A percentile compares a stretch with the other conserved stretches of the same genome.
phyloP scores from a whole-genome alignment of 495 filamentous ascomycete genomes.

The Tuber brumale region DNA sequence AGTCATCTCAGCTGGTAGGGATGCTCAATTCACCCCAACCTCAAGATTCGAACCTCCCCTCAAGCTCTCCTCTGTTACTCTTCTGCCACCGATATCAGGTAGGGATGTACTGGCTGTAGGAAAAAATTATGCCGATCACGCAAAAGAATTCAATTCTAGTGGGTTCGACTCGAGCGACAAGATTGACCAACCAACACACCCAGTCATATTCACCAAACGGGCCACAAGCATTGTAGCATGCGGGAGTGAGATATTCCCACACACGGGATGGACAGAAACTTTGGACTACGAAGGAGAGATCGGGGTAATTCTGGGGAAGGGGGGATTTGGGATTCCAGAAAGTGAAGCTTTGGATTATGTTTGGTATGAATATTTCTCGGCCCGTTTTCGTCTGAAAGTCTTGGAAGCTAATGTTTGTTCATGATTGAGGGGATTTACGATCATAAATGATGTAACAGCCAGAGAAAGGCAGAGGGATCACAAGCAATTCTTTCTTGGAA shows the following conservation, averaged over 20 bases:
- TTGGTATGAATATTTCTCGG: conserved; percentile 38
- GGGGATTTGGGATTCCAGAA: conserved; percentile 47
- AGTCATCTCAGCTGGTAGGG: conserved; percentile 47
- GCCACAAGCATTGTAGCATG: conserved; percentile 51
- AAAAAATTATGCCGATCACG: conserved; percentile 54
- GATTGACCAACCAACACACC: conserved; percentile 46
- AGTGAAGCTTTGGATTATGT: conserved; percentile 50
- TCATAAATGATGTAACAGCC: conserved; percentile 55
- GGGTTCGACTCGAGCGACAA: conserved; percentile 52
- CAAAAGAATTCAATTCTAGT: conserved; percentile 49
- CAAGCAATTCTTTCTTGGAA: conserved; percentile 55
- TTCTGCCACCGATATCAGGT: conserved; percentile 48
- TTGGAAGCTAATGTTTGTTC: conserved; percentile 9
- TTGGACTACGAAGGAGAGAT: conserved; percentile 56
- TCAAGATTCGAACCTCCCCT: conserved; percentile 41
- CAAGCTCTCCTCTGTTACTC: conserved; percentile 43
- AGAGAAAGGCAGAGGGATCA: conserved; percentile 54
- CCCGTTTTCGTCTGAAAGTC: background rate
- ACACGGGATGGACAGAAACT: conserved; percentile 49
- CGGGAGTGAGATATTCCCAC: conserved; percentile 47
- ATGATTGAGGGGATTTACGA: conserved; percentile 47
- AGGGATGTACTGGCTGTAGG: conserved; percentile 53
- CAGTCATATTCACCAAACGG: conserved; percentile 53
- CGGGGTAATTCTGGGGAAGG: conserved; percentile 52
- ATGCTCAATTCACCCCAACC: conserved; percentile 40